These are phyloP conservation scores for Malassezia sp. DNA, from an alignment of 1,284 basidiomycete species.

Conservation along the genomic window DNA sequence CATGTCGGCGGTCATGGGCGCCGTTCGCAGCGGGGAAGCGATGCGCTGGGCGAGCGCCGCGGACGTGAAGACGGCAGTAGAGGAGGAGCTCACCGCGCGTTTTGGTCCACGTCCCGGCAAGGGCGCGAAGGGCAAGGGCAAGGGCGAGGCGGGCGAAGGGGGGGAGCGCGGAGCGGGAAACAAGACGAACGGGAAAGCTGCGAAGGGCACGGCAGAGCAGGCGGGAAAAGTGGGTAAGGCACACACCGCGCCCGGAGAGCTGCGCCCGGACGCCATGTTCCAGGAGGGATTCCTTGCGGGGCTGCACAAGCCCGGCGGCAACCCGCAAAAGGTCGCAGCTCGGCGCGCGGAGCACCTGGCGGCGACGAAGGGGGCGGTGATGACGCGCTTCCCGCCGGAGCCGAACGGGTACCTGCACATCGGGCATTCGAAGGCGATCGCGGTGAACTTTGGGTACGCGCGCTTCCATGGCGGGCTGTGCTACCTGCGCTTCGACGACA, in stretches of 20 bases:
- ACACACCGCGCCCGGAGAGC: conserved; percentile 21
- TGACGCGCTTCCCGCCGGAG: conserved; percentile 96
- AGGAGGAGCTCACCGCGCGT: conserved; percentile 60
- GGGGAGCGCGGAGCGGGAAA: too few relatives aligned
- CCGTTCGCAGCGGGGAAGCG: conserved; percentile 25
- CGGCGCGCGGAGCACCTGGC: conserved; percentile 72
- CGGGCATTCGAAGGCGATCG: conserved; percentile 93
- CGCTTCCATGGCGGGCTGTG: conserved; percentile 79
- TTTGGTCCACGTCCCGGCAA: conserved; percentile 61
- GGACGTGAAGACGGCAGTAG: conserved; percentile 78
- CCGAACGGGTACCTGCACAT: conserved; percentile 95
- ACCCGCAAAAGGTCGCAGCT: conserved; percentile 69
- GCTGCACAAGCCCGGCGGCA: conserved; percentile 87
- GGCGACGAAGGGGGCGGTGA: conserved; percentile 69
- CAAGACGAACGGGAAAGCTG: too few relatives aligned
- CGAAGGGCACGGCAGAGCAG: conserved; percentile 12
- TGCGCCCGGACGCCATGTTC: conserved; percentile 60
- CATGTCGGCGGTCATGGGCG: conserved; percentile 35
- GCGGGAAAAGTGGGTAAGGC: too few relatives aligned
- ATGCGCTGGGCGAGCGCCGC: conserved; percentile 75
- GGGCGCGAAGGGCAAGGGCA: conserved; percentile 53
- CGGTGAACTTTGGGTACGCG: conserved; percentile 95
- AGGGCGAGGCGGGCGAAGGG: conserved; percentile 15
- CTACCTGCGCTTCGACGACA: conserved; percentile 93
- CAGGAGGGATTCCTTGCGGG: conserved; percentile 86